Percentiles rank a stretch among this genome's conserved stretches.
Evolutionary conservation across 2,329 filamentous ascomycete species (phyloP).

Genomic region (Alternaria arborescens): DNA sequence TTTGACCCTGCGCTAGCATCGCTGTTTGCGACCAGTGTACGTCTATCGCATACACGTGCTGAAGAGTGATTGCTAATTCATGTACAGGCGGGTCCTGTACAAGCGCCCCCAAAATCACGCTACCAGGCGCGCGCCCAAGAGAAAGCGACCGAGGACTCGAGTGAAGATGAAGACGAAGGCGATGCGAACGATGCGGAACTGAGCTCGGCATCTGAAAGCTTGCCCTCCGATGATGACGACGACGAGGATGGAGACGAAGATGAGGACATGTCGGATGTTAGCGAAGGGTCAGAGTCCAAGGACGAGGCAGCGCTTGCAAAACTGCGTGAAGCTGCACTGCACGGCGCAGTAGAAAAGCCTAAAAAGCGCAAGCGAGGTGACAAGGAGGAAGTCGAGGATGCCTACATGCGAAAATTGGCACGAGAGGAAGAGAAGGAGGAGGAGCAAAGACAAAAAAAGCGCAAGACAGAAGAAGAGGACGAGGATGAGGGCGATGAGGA

Average conservation of each 20-base stretch:
- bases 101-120: slow-evolving; percentile 53
- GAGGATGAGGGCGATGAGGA: slow-evolving; percentile 25
- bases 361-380: slow-evolving; percentile 61
- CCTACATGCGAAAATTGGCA: slow-evolving; percentile 72
- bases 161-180: slow-evolving; percentile 63
- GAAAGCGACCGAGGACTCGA: slow-evolving; percentile 35
- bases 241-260: slow-evolving; percentile 38
- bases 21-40: slow-evolving; percentile 56
- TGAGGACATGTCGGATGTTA: slow-evolving; percentile 40
- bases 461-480: slow-evolving; percentile 42
- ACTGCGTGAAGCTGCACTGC: slow-evolving; percentile 36
- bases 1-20: slow-evolving; percentile 57
- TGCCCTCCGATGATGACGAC: slow-evolving; percentile 27
- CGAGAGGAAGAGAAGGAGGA: slow-evolving; percentile 56
- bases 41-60: slow-evolving; percentile 16
- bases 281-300: slow-evolving; percentile 31
- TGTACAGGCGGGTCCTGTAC: slow-evolving; percentile 46
- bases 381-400: slow-evolving; percentile 73
- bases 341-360: slow-evolving; percentile 40
- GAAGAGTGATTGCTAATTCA: slow-evolving; percentile 20
- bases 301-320: slow-evolving; percentile 37
- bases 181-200: slow-evolving; percentile 41
- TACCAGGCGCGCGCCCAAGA: slow-evolving; percentile 43
- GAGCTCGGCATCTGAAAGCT: slow-evolving; percentile 28
- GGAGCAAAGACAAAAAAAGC: slow-evolving; percentile 49